Evolutionary conservation across 441 rosid species (phyloP).

Genomic region (Syzygium malaccense): DNA sequence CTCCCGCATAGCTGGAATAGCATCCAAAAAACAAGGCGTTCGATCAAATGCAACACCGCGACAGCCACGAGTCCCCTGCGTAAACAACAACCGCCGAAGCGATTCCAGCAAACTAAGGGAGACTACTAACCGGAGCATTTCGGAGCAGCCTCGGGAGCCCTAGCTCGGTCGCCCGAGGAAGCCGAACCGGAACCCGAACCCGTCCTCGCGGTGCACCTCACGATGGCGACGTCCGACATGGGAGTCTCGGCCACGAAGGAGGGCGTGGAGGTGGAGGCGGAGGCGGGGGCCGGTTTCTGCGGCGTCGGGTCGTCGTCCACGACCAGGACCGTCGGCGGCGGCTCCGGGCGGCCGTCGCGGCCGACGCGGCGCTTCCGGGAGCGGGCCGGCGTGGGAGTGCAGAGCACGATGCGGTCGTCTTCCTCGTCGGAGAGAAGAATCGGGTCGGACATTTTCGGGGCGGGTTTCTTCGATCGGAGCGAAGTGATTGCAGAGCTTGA

Average conservation of each 20-base stretch:
- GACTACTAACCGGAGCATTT: constrained; percentile 29
- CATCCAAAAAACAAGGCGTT: neutral
- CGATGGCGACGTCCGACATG: constrained; percentile 30
- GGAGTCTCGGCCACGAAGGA: constrained; percentile 75
- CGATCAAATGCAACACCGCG: neutral
- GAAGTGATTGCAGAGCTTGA: neutral
- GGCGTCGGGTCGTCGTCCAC: constrained; percentile 85
- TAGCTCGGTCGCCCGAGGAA: constrained; percentile 9
- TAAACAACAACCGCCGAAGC: neutral
- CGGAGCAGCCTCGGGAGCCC: constrained; percentile 21
- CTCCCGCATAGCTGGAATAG: neutral
- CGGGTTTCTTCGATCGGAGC: neutral
- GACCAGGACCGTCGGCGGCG: constrained; percentile 29
- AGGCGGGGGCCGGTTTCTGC: constrained; percentile 17
- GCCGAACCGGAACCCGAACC: neutral
- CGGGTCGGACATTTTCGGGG: constrained; percentile 30
- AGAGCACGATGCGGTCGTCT: constrained; percentile 20
- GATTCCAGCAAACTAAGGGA: neutral
- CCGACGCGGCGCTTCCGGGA: constrained; percentile 42
- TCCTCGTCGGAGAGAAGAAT: constrained; percentile 70
- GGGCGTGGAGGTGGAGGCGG: constrained; percentile 18
- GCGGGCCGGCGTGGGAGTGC: constrained; percentile 34
- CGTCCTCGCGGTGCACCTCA: constrained; percentile 25
- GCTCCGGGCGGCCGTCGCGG: constrained; percentile 6
- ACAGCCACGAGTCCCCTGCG: neutral